Conservation (phyloP, 129 eudicot species). For the Ambrosia trifida region DNA sequence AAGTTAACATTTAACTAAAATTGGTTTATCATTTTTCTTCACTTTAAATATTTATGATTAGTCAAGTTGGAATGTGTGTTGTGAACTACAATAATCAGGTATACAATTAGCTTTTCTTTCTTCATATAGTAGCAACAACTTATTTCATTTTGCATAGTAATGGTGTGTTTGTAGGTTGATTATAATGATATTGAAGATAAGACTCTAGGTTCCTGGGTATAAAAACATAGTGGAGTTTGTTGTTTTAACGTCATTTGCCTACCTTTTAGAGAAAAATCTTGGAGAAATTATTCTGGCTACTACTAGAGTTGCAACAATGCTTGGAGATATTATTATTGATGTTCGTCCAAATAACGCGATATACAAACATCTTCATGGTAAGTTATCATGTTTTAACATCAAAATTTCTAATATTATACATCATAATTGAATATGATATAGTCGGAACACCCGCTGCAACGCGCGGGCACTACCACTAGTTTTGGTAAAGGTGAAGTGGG, state of each 20-base stretch:
- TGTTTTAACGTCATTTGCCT: constrained; percentile 89
- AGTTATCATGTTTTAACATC: constrained; percentile 16
- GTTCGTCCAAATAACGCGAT: constrained; percentile 84
- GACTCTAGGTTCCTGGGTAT: constrained; percentile 85
- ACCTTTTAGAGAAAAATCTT: constrained; percentile 74
- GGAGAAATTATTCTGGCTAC: constrained; percentile 96
- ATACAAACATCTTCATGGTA: constrained; percentile 86
- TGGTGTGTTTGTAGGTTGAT: constrained; percentile 62
- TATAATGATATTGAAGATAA: constrained; percentile 77
- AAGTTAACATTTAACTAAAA: not conserved
- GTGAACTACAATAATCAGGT: constrained; percentile 95
- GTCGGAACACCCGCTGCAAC: no score
- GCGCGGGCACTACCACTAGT: no score
- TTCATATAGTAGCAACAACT: not conserved
- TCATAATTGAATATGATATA: no score
- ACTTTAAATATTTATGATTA: constrained; percentile 68
- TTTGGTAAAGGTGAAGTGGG: no score
- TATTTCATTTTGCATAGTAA: not conserved
- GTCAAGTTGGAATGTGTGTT: constrained; percentile 97
- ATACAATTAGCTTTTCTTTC: not conserved
- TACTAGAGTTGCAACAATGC: constrained; percentile 93
- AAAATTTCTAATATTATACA: no score
- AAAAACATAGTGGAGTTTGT: constrained; percentile 76
- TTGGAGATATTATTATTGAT: constrained; percentile 94
- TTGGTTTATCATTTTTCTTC: constrained; percentile 14